These are phyloP conservation scores for Colletotrichum agaves DNA, from an alignment of 2,329 filamentous ascomycete genomes.

Conservation along the genomic window DNA sequence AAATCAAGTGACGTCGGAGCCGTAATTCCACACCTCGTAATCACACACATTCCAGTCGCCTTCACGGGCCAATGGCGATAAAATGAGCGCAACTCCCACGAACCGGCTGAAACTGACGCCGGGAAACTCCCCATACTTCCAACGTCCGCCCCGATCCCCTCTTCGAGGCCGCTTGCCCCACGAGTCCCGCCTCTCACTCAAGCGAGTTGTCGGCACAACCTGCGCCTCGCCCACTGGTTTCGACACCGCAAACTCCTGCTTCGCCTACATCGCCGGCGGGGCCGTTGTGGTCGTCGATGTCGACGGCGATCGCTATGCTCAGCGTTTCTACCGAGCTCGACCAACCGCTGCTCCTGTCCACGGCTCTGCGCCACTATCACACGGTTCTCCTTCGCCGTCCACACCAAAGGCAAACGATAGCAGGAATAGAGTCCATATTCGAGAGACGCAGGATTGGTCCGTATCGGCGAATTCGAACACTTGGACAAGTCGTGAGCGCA, in stretches of 20 bases:
- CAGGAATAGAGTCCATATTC: conserved; percentile 63
- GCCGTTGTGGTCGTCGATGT: conserved; percentile 91
- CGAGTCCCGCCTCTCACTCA: conserved; percentile 75
- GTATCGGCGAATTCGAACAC: conserved; percentile 77
- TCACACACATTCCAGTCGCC: conserved; percentile 21
- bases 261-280: conserved; percentile 92
- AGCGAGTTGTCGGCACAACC: conserved; percentile 91
- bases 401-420: conserved; percentile 72
- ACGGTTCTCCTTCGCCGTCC: conserved; percentile 61
- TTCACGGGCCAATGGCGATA: conserved; percentile 61
- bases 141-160: conserved; percentile 72
- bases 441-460: conserved; percentile 63
- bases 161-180: conserved; percentile 58
- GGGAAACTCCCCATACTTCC: conserved; percentile 77
- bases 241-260: conserved; percentile 79
- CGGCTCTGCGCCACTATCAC: conserved; percentile 61
- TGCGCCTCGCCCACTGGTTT: conserved; percentile 87
- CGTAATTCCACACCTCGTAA: conserved; percentile 22
- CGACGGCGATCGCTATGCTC: conserved; percentile 72
- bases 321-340: conserved; percentile 91
- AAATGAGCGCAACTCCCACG: conserved; percentile 69
- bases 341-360: conserved; percentile 78
- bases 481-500: conserved; percentile 89
- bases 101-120: conserved; percentile 77
- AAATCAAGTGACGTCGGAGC: conserved; percentile 1